Conservation (phyloP, 2,329 filamentous ascomycete species). For the Aspergillus eucalypticola region DNA sequence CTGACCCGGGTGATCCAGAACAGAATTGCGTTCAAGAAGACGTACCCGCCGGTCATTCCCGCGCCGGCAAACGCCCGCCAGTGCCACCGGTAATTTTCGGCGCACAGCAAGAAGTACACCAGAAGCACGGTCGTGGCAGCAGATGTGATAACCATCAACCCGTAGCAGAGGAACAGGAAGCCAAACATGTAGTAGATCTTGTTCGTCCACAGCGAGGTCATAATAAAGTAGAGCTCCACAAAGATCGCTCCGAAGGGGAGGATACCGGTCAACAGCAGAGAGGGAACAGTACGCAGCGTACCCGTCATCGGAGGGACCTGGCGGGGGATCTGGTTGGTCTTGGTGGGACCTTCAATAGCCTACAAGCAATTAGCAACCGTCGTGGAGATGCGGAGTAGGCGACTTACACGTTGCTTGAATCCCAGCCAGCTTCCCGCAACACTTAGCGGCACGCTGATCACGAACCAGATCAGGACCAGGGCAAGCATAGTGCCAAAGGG, state of each 20-base stretch:
- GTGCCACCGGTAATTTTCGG: conserved; percentile 98
- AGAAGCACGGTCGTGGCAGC: conserved; percentile 89
- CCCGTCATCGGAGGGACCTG: conserved; percentile 85
- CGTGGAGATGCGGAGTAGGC: not conserved
- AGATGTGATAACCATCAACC: conserved; percentile 92
- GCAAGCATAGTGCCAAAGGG: conserved; percentile 97
- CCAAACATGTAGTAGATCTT: conserved; percentile 99
- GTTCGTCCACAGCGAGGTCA: conserved; percentile 98
- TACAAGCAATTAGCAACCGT: conserved; percentile 27
- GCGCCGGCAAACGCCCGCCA: conserved; percentile 93
- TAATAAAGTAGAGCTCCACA: conserved; percentile 98
- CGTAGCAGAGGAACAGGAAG: conserved; percentile 96
- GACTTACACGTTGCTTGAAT: conserved; percentile 67
- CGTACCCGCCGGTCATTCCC: conserved; percentile 85
- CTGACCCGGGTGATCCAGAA: conserved; percentile 89
- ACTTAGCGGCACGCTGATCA: conserved; percentile 91
- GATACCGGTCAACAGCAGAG: conserved; percentile 87
- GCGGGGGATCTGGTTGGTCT: conserved; percentile 95
- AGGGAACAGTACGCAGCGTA: conserved; percentile 83
- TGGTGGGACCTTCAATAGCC: conserved; percentile 75
- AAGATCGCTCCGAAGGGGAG: conserved; percentile 96
- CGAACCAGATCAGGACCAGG: conserved; percentile 90
- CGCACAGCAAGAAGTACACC: conserved; percentile 93
- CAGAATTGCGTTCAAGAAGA: conserved; percentile 86
- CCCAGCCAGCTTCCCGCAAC: conserved; percentile 90